Evolutionary conservation across 2,329 filamentous ascomycete genomes (phyloP), one percentile per base, ranked within the genome.

Genomic region (Daldinia sp.): DNA sequence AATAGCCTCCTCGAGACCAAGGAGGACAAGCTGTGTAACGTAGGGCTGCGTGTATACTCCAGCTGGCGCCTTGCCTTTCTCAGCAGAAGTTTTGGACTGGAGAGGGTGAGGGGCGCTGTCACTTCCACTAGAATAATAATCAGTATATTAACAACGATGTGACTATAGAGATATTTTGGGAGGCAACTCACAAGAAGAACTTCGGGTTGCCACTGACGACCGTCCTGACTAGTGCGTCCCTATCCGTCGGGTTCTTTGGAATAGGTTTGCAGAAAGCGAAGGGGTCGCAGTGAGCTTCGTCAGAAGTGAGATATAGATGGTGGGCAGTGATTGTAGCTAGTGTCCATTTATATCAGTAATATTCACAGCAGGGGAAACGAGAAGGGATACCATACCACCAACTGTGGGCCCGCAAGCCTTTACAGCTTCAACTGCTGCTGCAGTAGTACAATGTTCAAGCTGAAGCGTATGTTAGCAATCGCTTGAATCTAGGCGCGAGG

Each of bases 361-460:
- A 5, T 6, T 15, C 23, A 7, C 13, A 4, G 2, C 4, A 5
- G 20, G 6, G 15, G 53, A 18, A 37, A 62, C n/a, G 30, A 18
- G 20, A 23, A 30, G 42, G 18, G 6, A 18, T 10, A 3, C 12
- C 78, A 60, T 80, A 82, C 84, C 85, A 0, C 87, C 91, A 26
- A 98, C 95, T 2, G 88, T 92, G 18, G 90, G 87, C 0, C 93
- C 93, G 76, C 93, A 97, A 13, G 87, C 83, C 71, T 87, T 86
- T 39, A 98, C 94, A 0, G 93, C 90, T 70, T 92, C 88, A 4
- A 97, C 84, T 0, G 94, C 94, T 0, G 92, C 93, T 0, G 89
- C 90, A 0, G 93, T 97, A 10, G 93, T 94, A 84, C 93, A 97
- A 82, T 98, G 94, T 82, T 98, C 93, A 53, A 96, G 70, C 62